These are phyloP conservation scores for Parmales sp. DNA, from an alignment of 108 stramenopile species.

Conservation along the genomic window DNA sequence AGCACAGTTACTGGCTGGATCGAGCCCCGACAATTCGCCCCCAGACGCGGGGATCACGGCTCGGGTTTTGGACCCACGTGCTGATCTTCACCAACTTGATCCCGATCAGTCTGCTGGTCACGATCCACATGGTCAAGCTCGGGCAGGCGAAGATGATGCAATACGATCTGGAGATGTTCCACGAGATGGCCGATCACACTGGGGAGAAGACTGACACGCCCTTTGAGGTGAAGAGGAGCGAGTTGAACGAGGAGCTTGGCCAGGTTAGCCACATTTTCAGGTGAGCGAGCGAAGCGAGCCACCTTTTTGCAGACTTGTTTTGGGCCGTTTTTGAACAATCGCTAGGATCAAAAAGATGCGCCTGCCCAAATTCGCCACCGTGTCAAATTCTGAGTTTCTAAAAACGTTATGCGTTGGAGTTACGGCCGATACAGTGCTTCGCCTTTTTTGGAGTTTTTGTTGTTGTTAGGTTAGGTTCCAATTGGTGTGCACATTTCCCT, in stretches of 20 bases:
- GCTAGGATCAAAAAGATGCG: too few species aligned
- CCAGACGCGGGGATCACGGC: neutral
- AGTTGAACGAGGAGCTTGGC: conserved; percentile 30
- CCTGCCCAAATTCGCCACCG: too few species aligned
- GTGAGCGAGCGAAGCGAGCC: too few species aligned
- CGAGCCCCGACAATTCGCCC: neutral
- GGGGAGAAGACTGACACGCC: neutral
- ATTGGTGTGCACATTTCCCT: too few species aligned
- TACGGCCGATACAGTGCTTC: too few species aligned
- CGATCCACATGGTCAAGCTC: conserved; percentile 44
- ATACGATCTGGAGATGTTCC: conserved; percentile 38
- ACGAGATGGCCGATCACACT: conserved; percentile 34
- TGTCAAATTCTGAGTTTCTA: too few species aligned
- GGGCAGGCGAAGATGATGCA: conserved; percentile 36
- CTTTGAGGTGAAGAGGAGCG: neutral
- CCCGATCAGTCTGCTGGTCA: conserved; percentile 50
- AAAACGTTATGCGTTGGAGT: too few species aligned
- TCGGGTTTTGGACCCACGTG: neutral
- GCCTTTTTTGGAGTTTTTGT: too few species aligned
- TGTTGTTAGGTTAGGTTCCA: too few species aligned
- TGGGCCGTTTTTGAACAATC: too few species aligned
- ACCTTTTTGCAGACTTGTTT: too few species aligned
- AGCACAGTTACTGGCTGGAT: neutral
- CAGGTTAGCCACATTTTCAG: conserved; percentile 21
- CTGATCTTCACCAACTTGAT: conserved; percentile 37